Conservation (phyloP, 768 basidiomycete genomes). For the Sistotremastrum niveocremeum region DNA sequence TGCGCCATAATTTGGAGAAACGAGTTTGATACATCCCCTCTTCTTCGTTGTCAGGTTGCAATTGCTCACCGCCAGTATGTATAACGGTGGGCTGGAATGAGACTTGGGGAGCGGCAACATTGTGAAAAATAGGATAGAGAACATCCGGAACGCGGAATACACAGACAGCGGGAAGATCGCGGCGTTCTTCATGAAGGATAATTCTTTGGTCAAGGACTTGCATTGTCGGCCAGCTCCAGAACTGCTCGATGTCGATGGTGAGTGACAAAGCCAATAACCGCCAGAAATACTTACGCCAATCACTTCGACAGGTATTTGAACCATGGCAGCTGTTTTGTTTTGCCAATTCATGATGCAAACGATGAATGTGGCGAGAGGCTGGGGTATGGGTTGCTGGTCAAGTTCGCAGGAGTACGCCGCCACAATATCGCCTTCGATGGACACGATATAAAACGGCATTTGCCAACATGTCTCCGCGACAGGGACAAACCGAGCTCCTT, state of each 20-base stretch:
- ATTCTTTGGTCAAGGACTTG: conserved; percentile 3
- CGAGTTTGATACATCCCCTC: conserved; percentile 5
- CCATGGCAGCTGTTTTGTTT: conserved; percentile 3
- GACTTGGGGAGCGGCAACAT: conserved; percentile 3
- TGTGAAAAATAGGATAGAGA: conserved; percentile 1
- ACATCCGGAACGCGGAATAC: conserved; percentile 5
- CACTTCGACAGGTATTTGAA: conserved; percentile 2
- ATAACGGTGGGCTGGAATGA: conserved; percentile 4
- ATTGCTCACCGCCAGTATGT: neutral
- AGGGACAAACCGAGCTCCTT: conserved; percentile 1
- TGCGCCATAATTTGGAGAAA: conserved; percentile 5
- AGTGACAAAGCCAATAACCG: neutral
- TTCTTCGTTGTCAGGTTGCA: neutral
- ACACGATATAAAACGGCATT: conserved; percentile 4
- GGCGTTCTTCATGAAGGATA: conserved; percentile 4
- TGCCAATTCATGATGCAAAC: conserved; percentile 6
- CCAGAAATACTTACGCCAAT: conserved; percentile 1
- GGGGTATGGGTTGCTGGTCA: neutral
- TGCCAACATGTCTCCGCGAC: conserved; percentile 3
- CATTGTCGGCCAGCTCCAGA: conserved; percentile 3
- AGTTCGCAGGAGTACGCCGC: conserved; percentile 4
- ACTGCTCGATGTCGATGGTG: neutral
- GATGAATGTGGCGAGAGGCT: conserved; percentile 1
- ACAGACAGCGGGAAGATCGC: conserved; percentile 2
- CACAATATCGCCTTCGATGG: conserved; percentile 4